Percentiles rank a stretch among this genome's conserved stretches.
Evolutionary conservation across 352 stramenopile genomes (phyloP).

Genomic region (Phytophthora tentaculata): DNA sequence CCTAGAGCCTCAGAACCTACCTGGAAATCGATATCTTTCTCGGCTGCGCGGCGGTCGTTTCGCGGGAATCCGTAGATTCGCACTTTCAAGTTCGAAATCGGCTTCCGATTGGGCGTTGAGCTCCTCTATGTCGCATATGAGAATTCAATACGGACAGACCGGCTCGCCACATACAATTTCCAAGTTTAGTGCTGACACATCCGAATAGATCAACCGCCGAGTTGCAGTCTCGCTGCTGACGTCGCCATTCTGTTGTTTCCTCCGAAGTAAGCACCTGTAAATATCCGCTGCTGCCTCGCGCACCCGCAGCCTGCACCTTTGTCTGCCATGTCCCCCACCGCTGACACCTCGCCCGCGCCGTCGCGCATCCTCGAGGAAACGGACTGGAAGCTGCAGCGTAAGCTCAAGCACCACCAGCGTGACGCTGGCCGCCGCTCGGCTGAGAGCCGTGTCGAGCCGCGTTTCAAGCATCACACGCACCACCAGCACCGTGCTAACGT

Average conservation of each 20-base stretch:
- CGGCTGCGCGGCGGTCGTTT: slow-evolving; percentile 16
- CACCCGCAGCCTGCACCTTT: slow-evolving; percentile 6
- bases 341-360: slow-evolving; percentile 20
- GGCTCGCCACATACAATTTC: slow-evolving; percentile 17
- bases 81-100: slow-evolving; percentile 22
- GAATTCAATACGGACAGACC: slow-evolving; percentile 27
- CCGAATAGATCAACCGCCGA: slow-evolving; percentile 19
- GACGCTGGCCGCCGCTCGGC: slow-evolving; percentile 48
- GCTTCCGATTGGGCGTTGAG: slow-evolving; percentile 1
- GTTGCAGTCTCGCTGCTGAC: slow-evolving; percentile 11
- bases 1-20: background rate
- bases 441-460: slow-evolving; percentile 31
- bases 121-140: slow-evolving; percentile 22
- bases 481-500: slow-evolving; percentile 40
- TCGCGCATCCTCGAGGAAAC: slow-evolving; percentile 38
- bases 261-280: slow-evolving; percentile 3
- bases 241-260: slow-evolving; percentile 34
- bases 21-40: slow-evolving; percentile 13
- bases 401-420: slow-evolving; percentile 75
- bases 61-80: slow-evolving; percentile 32
- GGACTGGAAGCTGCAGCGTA: slow-evolving; percentile 67
- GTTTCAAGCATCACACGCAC: slow-evolving; percentile 49
- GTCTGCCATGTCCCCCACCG: slow-evolving; percentile 34
- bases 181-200: slow-evolving; percentile 13
- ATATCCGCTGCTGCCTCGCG: slow-evolving; percentile 3